These are phyloP conservation scores for Adansonia rubrostipa DNA, from an alignment of 441 rosid genomes.

Conservation along the genomic window DNA sequence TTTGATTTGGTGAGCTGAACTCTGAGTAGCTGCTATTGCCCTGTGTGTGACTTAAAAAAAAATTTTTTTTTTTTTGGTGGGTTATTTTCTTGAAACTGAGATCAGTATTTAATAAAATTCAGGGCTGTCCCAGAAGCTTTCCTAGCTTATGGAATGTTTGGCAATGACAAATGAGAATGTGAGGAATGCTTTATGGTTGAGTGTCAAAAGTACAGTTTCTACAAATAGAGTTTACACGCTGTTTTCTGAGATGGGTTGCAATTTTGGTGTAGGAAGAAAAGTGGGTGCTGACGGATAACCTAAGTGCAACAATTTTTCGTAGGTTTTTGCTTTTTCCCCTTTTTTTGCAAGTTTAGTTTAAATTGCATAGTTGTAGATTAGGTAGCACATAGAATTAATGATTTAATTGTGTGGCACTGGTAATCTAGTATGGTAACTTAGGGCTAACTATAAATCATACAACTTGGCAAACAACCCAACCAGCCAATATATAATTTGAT, in stretches of 20 bases:
- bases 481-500: background rate
- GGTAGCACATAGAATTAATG: background rate
- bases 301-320: constrained; percentile 41
- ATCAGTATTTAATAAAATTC: background rate
- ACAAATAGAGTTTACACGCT: background rate
- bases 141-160: constrained; percentile 1
- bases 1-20: constrained; percentile 72
- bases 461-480: constrained; percentile 12
- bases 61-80: background rate
- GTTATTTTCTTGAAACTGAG: background rate
- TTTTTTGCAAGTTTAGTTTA: background rate
- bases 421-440: background rate
- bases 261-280: constrained; percentile 33
- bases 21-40: constrained; percentile 1
- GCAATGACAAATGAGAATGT: background rate
- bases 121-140: background rate
- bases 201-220: constrained; percentile 28
- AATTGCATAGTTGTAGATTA: background rate
- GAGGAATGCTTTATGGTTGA: constrained; percentile 1
- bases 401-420: background rate
- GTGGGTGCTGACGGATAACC: constrained; percentile 80
- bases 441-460: background rate
- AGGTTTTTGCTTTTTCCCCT: background rate
- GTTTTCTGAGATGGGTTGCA: background rate
- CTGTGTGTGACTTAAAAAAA: constrained; percentile 17